Conservation (phyloP, 176 grass and related monocot genomes). For the Zoysia pacifica region DNA sequence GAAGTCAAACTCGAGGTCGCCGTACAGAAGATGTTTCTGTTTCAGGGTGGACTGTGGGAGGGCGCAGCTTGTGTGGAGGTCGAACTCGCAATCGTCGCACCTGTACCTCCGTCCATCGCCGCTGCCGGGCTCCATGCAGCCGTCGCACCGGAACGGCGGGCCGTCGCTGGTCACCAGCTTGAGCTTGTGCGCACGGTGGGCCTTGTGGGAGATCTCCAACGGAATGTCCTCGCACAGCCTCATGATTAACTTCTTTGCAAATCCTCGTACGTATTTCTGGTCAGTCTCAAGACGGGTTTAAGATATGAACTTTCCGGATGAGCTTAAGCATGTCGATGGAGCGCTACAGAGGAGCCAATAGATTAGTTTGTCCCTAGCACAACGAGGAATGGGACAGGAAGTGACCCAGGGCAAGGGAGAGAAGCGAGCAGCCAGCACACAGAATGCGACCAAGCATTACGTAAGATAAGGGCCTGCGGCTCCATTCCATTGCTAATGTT, state of each 20-base stretch:
- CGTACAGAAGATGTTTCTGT: not conserved
- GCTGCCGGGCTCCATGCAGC: slow-evolving; percentile 21
- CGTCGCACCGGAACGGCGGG: slow-evolving; percentile 30
- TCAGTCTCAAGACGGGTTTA: not conserved
- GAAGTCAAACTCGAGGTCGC: not conserved
- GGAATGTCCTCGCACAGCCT: not conserved
- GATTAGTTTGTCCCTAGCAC: no score
- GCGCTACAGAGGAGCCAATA: no score
- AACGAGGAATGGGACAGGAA: no score
- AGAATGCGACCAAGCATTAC: no score
- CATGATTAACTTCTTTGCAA: not conserved
- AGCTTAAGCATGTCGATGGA: no score
- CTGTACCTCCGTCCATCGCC: not conserved
- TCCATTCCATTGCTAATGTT: no score
- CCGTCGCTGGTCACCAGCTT: not conserved
- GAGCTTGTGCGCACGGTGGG: slow-evolving; percentile 14
- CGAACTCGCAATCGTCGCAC: not conserved
- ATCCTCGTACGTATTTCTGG: not conserved
- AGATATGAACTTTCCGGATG: no score
- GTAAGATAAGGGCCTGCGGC: no score
- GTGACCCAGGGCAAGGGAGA: no score
- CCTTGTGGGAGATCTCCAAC: not conserved
- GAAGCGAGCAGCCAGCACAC: no score
- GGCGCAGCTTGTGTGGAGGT: slow-evolving; percentile 31
- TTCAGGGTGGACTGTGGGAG: not conserved